phyloP scores from a whole-genome alignment of 1,284 basidiomycete genomes.

The Ustilago crameri region DNA sequence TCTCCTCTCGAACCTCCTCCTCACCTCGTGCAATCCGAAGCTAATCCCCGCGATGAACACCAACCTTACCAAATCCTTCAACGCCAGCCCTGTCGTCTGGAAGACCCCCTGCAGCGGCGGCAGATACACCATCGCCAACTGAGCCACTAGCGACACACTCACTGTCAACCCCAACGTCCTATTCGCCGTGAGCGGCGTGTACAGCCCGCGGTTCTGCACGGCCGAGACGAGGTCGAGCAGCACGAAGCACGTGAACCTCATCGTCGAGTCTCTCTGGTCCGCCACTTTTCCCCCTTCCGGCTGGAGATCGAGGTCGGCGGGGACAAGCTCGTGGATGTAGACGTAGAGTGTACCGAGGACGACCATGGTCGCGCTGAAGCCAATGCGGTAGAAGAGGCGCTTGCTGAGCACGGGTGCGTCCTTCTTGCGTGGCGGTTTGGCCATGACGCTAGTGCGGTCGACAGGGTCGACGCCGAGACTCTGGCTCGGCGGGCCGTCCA shows the following conservation, averaged over 20 bases:
- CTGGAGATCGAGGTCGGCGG: constrained; percentile 61
- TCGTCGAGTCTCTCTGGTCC: constrained; percentile 48
- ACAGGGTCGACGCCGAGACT: constrained; percentile 96
- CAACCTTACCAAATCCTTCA: constrained; percentile 79
- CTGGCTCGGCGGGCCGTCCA: constrained; percentile 98
- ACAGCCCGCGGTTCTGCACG: constrained; percentile 84
- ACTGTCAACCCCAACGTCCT: constrained; percentile 89
- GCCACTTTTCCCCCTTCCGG: constrained; percentile 11
- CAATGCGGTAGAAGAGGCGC: constrained; percentile 79
- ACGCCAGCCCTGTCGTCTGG: constrained; percentile 84
- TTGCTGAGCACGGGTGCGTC: constrained; percentile 85
- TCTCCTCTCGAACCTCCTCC: constrained; percentile 78
- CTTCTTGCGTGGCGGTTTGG: constrained; percentile 84
- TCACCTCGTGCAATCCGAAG: constrained; percentile 80
- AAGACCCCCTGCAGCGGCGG: constrained; percentile 90
- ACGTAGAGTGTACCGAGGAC: constrained; percentile 88
- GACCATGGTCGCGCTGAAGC: constrained; percentile 90
- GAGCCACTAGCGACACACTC: constrained; percentile 81
- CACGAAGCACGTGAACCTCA: constrained; percentile 93
- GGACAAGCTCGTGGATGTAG: constrained; percentile 75
- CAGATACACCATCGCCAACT: constrained; percentile 87
- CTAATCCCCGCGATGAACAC: constrained; percentile 78
- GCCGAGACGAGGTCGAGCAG: constrained; percentile 96
- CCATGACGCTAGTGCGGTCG: constrained; percentile 84
- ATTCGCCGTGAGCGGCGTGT: constrained; percentile 72